A percentile compares a stretch with the other conserved stretches of the same genome.
phyloP scores from a whole-genome alignment of 2,329 filamentous ascomycete species.

The Aspergillus sojae region DNA sequence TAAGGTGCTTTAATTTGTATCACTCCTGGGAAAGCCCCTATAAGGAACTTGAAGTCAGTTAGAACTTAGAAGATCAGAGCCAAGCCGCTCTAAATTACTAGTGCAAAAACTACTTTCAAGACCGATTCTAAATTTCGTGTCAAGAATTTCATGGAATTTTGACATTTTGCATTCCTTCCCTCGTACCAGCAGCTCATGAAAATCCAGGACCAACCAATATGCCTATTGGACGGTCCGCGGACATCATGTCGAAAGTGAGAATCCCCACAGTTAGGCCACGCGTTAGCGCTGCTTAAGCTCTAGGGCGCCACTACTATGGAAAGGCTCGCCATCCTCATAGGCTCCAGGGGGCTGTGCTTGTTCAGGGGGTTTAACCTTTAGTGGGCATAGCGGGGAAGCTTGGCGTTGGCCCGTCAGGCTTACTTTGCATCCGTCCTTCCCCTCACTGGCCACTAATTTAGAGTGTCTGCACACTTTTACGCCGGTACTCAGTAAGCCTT shows the following conservation, averaged over 20 bases:
- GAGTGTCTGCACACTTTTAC: not conserved
- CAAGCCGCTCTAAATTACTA: no score
- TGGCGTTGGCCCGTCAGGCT: conserved; percentile 9
- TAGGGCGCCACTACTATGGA: not conserved
- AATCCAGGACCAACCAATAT: not conserved
- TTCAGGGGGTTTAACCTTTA: not conserved
- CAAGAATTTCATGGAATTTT: no score
- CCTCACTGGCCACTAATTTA: not conserved
- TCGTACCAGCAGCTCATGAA: not conserved
- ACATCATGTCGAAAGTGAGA: not conserved
- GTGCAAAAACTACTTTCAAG: no score
- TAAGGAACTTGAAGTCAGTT: no score
- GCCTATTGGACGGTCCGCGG: not conserved
- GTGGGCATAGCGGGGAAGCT: conserved; percentile 19
- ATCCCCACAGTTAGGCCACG: conserved; percentile 16
- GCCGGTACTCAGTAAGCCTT: not conserved
- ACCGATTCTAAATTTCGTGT: no score
- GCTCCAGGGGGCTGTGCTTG: conserved; percentile 4
- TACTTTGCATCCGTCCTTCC: not conserved
- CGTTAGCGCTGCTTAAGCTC: conserved; percentile 12
- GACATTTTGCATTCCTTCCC: no score
- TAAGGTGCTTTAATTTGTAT: no score
- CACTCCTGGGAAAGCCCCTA: no score
- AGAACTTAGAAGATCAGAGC: no score
- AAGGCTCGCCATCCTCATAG: not conserved